A percentile compares a stretch with the other conserved stretches of the same genome.
phyloP scores from a whole-genome alignment of 1,284 basidiomycete genomes.

The Cryptococcus deneoformans region DNA sequence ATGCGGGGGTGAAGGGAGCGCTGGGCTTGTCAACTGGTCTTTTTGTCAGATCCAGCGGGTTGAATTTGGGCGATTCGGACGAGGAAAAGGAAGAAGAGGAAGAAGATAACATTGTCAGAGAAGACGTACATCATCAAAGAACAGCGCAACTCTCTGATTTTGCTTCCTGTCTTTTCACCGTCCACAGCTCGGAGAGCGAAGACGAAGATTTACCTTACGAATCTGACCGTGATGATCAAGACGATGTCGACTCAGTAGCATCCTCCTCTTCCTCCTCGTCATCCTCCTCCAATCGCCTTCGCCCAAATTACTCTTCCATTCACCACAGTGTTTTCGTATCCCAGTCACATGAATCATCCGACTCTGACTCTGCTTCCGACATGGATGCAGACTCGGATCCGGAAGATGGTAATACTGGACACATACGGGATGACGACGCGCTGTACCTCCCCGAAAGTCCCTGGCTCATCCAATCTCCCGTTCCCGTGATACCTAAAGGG shows the following conservation, averaged over 20 bases:
- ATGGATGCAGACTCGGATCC: background rate
- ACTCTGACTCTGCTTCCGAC: background rate
- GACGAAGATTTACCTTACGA: background rate
- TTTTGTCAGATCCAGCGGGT: background rate
- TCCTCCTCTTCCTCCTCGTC: background rate
- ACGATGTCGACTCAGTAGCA: background rate
- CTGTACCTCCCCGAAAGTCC: background rate
- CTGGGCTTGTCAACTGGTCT: background rate
- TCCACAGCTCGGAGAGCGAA: background rate
- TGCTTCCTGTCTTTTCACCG: no score
- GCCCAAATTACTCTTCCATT: background rate
- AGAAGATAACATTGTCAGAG: background rate
- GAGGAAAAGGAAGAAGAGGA: background rate
- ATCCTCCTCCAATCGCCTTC: background rate
- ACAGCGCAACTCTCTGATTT: no score
- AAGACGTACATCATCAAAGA: background rate
- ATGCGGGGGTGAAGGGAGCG: background rate
- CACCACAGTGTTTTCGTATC: background rate
- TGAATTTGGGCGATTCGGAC: background rate
- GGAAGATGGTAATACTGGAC: background rate
- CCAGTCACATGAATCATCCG: background rate
- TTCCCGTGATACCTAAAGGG: background rate
- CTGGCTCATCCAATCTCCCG: background rate
- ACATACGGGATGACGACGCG: background rate
- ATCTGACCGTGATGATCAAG: background rate